Conservation (phyloP, 352 stramenopile genomes). For the Saprolegnia parasitica region DNA sequence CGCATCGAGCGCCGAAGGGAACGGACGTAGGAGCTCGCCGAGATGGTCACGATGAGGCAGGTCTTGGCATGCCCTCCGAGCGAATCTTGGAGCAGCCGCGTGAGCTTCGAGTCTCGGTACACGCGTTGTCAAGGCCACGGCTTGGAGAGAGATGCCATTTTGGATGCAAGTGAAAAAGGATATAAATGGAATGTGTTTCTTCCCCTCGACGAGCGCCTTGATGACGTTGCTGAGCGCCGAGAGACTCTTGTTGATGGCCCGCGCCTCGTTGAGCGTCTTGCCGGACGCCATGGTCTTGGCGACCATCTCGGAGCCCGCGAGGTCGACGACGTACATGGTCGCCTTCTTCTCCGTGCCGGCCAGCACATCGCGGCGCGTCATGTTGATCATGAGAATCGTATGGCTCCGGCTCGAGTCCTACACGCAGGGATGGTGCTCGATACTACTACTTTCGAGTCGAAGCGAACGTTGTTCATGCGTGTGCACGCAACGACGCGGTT, state of each 20-base stretch:
- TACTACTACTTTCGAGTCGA: not conserved
- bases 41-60: constrained; percentile 93
- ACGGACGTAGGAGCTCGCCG: constrained; percentile 54
- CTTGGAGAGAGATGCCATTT: not conserved
- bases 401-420: constrained; percentile 70
- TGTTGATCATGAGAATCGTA: constrained; percentile 62
- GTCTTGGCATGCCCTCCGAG: constrained; percentile 91
- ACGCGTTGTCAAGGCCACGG: not conserved
- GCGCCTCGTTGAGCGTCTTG: constrained; percentile 75
- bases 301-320: constrained; percentile 79
- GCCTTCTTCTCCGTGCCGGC: constrained; percentile 37
- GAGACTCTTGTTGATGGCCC: constrained; percentile 83
- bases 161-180: constrained; percentile 1
- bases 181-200: constrained; percentile 53
- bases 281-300: constrained; percentile 78
- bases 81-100: constrained; percentile 80
- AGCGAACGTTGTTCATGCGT: constrained; percentile 81
- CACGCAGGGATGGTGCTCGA: not conserved
- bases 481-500: constrained; percentile 69
- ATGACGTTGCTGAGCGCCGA: constrained; percentile 83
- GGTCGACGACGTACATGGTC: constrained; percentile 80
- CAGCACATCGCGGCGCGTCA: constrained; percentile 32
- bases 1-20: not conserved
- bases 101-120: constrained; percentile 84
- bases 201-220: constrained; percentile 68